Base-by-base conservation (phyloP, 306 rosid genomes). In the Vigna angularis region DNA sequence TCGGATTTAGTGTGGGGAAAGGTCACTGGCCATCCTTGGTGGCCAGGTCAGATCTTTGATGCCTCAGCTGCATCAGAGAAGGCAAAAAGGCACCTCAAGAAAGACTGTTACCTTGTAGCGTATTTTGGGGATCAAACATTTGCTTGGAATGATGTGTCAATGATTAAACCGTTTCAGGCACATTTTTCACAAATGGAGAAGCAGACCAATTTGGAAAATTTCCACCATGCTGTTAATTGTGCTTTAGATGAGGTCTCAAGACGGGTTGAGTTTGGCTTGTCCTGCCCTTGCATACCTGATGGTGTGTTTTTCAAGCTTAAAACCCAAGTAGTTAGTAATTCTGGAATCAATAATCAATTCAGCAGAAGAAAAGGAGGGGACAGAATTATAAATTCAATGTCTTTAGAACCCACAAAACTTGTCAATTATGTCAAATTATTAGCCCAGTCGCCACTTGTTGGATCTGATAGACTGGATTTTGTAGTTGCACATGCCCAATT, bases 41-140 rank as follows among this genome's bases (percentile, higher is more conserved):
- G 98, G 98, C 98, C 98, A 36, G 98, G 97, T 59, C 97, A 89
- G 88, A 89, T 94, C 26, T 86, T 82, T 82, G 93, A 90, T 83
- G 87, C 93, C n/a, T 87, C 88, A 0, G 72, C 76, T 78, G 84
- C 95, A 66, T 89, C 98, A 24, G 78, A 72, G 44, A 84, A 82
- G 82, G 98, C 93, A 65, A 92, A 83, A 83, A 89, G 78, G 81
- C 72, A 89, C 72, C 83, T 71, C 44, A 92, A 81, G 78, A 83
- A 85, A 44, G 88, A 78, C 30, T 78, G 81, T 74, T 85, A 81
- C 78, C 85, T 92, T 70, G 74, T 94, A 16, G 89, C 90, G 3
- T 94, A 87, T 83, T 92, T 86, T 86, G 96, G 97, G 65, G 97
- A 90, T 82, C 80, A 76, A 58, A 81, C 96, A 79, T 94, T 94